Conservation (phyloP, 805 yeast species). For the Dipodascopsis tothii region DNA sequence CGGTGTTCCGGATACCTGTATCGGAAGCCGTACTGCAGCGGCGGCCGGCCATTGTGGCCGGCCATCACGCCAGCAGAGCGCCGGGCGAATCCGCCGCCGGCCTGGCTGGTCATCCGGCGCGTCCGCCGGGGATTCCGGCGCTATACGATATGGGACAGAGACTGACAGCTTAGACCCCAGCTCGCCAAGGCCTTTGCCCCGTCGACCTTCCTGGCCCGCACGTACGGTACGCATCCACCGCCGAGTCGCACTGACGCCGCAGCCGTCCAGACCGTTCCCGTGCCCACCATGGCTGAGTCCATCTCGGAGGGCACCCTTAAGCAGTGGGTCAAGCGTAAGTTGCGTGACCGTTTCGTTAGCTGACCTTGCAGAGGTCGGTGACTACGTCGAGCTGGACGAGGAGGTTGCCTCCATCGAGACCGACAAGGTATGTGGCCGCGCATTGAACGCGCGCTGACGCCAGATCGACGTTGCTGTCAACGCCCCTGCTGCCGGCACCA, state of each 20-base stretch:
- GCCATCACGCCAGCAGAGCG: too few relatives aligned
- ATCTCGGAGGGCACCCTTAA: constrained; percentile 92
- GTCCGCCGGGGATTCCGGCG: too few relatives aligned
- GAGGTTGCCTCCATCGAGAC: constrained; percentile 95
- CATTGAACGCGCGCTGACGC: too few relatives aligned
- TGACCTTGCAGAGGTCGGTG: constrained; percentile 69
- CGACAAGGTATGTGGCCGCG: constrained; percentile 59
- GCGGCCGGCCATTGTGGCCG: too few relatives aligned
- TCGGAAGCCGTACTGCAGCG: too few relatives aligned
- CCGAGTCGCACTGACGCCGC: not conserved
- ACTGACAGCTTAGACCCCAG: not conserved
- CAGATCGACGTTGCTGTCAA: constrained; percentile 90
- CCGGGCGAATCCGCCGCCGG: too few relatives aligned
- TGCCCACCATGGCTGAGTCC: constrained; percentile 98
- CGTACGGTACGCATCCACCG: not conserved
- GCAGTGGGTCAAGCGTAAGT: constrained; percentile 37
- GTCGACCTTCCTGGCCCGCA: not conserved
- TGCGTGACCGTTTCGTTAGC: not conserved
- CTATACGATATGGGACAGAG: too few relatives aligned
- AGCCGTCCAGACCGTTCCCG: constrained; percentile 52
- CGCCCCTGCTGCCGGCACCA: constrained; percentile 85
- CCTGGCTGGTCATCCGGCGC: too few relatives aligned
- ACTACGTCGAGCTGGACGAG: constrained; percentile 78
- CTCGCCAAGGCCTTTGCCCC: not conserved
- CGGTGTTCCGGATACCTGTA: too few relatives aligned